Evolutionary conservation across 129 eudicot species (phyloP).

Genomic region (Flaveria brownii): DNA sequence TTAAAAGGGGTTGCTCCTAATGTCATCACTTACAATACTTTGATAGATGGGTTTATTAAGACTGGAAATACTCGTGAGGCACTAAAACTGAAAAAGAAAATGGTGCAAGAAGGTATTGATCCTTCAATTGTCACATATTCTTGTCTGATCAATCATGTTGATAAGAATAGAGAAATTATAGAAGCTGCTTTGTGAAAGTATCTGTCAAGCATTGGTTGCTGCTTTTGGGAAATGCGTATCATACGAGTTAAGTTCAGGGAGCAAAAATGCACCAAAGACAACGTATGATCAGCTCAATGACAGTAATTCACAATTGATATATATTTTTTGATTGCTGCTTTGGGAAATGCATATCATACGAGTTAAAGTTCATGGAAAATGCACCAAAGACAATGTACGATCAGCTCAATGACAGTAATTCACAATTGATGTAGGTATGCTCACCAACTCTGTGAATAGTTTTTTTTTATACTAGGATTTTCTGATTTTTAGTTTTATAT

Average conservation of each 20-base stretch:
- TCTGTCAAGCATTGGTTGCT: not conserved
- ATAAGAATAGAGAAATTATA: constrained; percentile 37
- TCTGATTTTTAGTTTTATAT: not conserved
- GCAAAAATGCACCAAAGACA: constrained; percentile 11
- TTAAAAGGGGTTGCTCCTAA: constrained; percentile 66
- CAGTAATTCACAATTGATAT: constrained; percentile 1
- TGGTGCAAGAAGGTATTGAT: constrained; percentile 57
- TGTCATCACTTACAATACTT: constrained; percentile 61
- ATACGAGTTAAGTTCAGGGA: constrained; percentile 13
- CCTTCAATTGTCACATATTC: constrained; percentile 52
- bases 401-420: constrained; percentile 19
- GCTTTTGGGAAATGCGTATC: constrained; percentile 3
- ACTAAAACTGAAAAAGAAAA: constrained; percentile 54
- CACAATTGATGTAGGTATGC: constrained; percentile 18
- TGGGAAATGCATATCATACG: not conserved
- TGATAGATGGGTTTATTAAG: constrained; percentile 58
- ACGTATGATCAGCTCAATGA: constrained; percentile 18
- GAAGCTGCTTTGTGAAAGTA: constrained; percentile 40
- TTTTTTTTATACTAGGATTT: not conserved
- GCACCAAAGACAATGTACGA: constrained; percentile 11
- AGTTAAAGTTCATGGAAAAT: constrained; percentile 15
- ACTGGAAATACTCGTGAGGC: constrained; percentile 47
- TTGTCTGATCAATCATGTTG: constrained; percentile 38
- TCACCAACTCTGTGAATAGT: constrained; percentile 6
- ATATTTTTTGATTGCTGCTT: not conserved